Conservation (phyloP, 306 rosid species). For the Gastrolobium bilobum region DNA sequence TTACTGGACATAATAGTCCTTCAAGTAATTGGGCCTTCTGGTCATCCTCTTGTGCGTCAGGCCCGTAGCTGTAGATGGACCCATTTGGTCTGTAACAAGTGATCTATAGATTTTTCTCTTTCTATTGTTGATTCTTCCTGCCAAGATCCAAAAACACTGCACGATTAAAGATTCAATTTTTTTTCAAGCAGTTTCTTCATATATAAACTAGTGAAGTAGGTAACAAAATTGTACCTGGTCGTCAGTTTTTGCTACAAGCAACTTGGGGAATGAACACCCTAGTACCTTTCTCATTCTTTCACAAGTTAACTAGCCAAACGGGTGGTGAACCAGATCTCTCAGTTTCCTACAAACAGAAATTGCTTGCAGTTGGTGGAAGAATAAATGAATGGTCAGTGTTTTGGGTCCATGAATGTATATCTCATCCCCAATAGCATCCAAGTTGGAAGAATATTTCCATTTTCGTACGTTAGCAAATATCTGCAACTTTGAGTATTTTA, state of each 20-base stretch:
- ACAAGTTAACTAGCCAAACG: constrained; percentile 57
- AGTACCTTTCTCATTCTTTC: constrained; percentile 71
- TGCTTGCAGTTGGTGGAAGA: constrained; percentile 31
- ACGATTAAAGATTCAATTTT: neutral
- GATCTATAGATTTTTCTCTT: constrained; percentile 51
- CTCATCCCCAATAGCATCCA: constrained; percentile 51
- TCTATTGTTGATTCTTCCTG: constrained; percentile 56
- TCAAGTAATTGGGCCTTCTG: no score
- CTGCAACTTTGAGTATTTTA: constrained; percentile 9
- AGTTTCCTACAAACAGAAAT: constrained; percentile 52
- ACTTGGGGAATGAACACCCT: constrained; percentile 84
- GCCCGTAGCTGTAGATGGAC: no score
- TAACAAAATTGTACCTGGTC: constrained; percentile 47
- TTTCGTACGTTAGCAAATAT: constrained; percentile 55
- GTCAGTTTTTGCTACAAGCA: constrained; percentile 48
- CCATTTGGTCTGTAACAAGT: no score
- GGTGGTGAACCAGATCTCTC: constrained; percentile 51
- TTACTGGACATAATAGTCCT: no score
- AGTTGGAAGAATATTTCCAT: constrained; percentile 53
- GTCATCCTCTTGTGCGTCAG: no score
- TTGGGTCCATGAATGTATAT: constrained; percentile 38
- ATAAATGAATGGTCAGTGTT: constrained; percentile 47
- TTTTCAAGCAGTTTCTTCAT: neutral
- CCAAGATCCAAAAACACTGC: constrained; percentile 10
- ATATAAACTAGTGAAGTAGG: neutral